Evolutionary conservation across 192 early-diverging fungal species (phyloP), one percentile per base, ranked within the genome.

Genomic region (Bifiguratus adelaidae): DNA sequence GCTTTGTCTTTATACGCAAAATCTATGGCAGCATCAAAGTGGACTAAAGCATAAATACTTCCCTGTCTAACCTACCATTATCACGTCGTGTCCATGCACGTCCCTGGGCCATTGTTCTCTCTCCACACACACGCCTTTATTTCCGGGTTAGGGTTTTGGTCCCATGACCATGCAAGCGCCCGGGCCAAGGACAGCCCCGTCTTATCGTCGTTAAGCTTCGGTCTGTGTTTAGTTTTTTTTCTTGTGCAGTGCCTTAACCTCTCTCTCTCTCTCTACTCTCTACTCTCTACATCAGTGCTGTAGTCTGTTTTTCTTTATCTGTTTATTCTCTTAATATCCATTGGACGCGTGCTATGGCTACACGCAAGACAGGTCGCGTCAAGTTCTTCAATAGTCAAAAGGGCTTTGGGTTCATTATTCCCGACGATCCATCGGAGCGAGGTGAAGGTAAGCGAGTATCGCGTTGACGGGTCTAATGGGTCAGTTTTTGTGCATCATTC

Each of bases 361-460:
- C 52, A 28, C 67, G 74, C 34, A 70, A 63, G 41, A 63, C 53
- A 47, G 81, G 83, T 25, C 61, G 53, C 24, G 86, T 88, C 60
- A 91, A 91, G 75, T 91, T 91, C 56, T 91, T 91, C 65, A 89
- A 84, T 51, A 72, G 73, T 51, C 73, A 78, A 57, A 91, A 91
- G 61, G 89, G 90, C 35, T 93, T 82, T 58, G 90, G 90, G 0
- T 93, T 93, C 62, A 86, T 93, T 44, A 78, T 91, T 42, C 82
- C 83, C 8, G 65, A 71, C 44, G 75, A 80, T 40, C 70, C 70
- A 71, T 70, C 34, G 90, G 90, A 82, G 82, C 86, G 88, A 81
- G 59, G 63, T 47, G 7, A 12, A 21, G 13, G 30, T 34, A 30
- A 23, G 24, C 38, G 23, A 50, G 35, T 28, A 30, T 35, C 18